These are phyloP conservation scores for Prunus campanulata DNA, from an alignment of 306 rosid species.

Conservation along the genomic window DNA sequence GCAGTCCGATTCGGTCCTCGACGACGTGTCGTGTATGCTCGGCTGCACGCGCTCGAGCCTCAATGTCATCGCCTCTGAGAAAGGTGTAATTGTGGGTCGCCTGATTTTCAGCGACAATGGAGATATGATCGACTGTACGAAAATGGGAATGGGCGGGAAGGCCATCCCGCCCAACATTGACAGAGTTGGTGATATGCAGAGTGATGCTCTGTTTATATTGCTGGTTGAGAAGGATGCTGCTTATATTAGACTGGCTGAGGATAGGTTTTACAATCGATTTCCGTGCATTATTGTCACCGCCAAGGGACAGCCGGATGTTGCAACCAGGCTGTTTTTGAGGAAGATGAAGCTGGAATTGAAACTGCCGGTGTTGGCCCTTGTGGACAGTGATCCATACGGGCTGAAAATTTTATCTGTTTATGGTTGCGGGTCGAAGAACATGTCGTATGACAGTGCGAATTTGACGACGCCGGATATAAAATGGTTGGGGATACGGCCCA, in stretches of 20 bases:
- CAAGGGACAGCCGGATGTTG: slow-evolving; percentile 86
- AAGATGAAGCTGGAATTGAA: slow-evolving; percentile 88
- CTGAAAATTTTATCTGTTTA: slow-evolving; percentile 81
- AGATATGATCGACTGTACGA: slow-evolving; percentile 90
- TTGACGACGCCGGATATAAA: slow-evolving; percentile 86
- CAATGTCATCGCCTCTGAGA: too few species aligned
- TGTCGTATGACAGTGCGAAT: slow-evolving; percentile 91
- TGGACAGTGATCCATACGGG: slow-evolving; percentile 93
- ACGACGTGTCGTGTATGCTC: too few species aligned
- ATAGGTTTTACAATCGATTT: slow-evolving; percentile 36
- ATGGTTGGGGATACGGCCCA: slow-evolving; percentile 89
- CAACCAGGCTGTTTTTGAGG: slow-evolving; percentile 80
- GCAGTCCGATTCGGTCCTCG: too few species aligned
- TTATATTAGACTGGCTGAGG: too few species aligned
- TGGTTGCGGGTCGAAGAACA: slow-evolving; percentile 94
- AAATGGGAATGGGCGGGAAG: slow-evolving; percentile 95
- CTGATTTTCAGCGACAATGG: slow-evolving; percentile 89
- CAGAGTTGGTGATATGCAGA: slow-evolving; percentile 88
- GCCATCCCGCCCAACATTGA: slow-evolving; percentile 89
- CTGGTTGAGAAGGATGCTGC: slow-evolving; percentile 55
- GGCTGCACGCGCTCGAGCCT: too few species aligned
- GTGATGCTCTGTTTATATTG: slow-evolving; percentile 79
- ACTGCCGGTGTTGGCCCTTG: slow-evolving; percentile 73
- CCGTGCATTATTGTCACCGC: slow-evolving; percentile 84
- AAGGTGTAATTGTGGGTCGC: slow-evolving; percentile 77